phyloP scores from a whole-genome alignment of 1,284 basidiomycete genomes.

The Gomphus bonarii region DNA sequence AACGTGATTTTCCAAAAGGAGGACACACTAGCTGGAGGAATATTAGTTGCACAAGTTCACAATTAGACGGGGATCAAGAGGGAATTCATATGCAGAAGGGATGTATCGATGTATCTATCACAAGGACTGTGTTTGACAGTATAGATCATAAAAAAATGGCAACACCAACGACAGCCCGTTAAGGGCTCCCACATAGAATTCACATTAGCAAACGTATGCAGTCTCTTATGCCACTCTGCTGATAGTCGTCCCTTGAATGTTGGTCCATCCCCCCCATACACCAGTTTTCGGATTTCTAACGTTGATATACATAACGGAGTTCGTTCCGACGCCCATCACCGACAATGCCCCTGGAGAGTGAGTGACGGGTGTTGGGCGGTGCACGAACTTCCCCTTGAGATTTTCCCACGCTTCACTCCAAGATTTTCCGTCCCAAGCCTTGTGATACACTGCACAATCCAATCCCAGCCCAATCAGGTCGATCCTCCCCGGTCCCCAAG shows the following conservation, averaged over 20 bases:
- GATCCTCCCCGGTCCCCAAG: background rate
- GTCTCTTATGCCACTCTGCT: background rate
- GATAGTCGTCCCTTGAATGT: background rate
- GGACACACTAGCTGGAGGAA: too few species aligned
- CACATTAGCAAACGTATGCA: too few species aligned
- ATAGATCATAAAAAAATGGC: too few species aligned
- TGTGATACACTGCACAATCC: background rate
- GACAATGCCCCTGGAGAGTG: background rate
- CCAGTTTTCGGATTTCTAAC: background rate
- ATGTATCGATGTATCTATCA: too few species aligned
- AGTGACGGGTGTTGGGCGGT: background rate
- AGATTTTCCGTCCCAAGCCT: background rate
- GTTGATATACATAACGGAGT: background rate
- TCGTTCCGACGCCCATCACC: background rate
- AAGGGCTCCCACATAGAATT: too few species aligned
- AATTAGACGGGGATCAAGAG: too few species aligned
- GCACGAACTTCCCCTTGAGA: background rate
- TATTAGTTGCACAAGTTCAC: too few species aligned
- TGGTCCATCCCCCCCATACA: background rate
- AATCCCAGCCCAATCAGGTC: background rate
- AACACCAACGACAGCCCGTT: too few species aligned
- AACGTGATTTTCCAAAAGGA: too few species aligned
- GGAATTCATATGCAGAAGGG: too few species aligned
- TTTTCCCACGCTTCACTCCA: background rate
- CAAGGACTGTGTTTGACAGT: too few species aligned